These are phyloP conservation scores for Chalciporus chontae DNA, from an alignment of 768 basidiomycete species.

Conservation along the genomic window DNA sequence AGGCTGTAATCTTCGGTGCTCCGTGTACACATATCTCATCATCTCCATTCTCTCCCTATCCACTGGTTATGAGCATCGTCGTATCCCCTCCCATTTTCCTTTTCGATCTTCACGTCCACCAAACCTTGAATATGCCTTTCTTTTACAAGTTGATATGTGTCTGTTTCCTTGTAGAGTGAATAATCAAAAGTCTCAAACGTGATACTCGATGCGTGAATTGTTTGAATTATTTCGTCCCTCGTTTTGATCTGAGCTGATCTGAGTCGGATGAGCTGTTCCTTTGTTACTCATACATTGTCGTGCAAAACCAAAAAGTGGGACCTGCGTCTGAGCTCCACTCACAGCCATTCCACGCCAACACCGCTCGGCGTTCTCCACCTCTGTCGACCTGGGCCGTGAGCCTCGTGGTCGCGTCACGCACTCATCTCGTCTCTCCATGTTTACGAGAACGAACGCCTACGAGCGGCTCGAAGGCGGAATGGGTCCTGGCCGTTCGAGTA, in stretches of 20 bases:
- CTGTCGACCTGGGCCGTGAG: slow-evolving; percentile 24
- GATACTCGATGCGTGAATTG: background rate
- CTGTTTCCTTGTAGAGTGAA: slow-evolving; percentile 8
- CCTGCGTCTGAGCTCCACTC: too few relatives aligned
- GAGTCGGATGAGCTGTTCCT: background rate
- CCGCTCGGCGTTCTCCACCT: slow-evolving; percentile 27
- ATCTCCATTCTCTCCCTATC: slow-evolving; percentile 32
- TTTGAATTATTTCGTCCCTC: background rate
- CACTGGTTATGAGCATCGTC: slow-evolving; percentile 56
- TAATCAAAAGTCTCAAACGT: background rate
- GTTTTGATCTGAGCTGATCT: background rate
- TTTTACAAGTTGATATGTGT: background rate
- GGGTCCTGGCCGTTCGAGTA: slow-evolving; percentile 42
- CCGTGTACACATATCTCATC: slow-evolving; percentile 31
- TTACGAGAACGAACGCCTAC: slow-evolving; percentile 42
- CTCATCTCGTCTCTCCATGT: slow-evolving; percentile 17
- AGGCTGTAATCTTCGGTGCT: slow-evolving; percentile 42
- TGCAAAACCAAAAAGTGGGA: too few relatives aligned
- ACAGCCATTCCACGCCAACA: slow-evolving; percentile 21
- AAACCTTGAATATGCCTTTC: background rate
- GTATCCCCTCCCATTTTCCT: slow-evolving; percentile 35
- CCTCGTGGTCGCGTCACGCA: slow-evolving; percentile 20
- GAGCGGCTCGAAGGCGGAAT: slow-evolving; percentile 61
- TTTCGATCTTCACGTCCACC: background rate
- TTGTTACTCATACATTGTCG: background rate